These are phyloP conservation scores for Scleroderma bovista DNA, from an alignment of 768 basidiomycete species.

Conservation along the genomic window DNA sequence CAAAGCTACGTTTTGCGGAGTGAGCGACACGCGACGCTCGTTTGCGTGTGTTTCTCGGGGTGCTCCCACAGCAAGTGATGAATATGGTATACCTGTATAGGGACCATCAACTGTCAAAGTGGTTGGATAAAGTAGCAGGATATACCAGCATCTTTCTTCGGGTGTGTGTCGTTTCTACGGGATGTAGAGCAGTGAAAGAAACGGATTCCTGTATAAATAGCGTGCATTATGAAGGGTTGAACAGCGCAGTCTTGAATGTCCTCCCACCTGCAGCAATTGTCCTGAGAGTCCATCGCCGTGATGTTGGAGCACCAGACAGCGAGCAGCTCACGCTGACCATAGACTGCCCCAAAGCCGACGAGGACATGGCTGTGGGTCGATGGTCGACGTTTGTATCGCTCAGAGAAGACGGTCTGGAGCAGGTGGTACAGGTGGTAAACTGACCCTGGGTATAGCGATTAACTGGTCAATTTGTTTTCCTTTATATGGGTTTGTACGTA, in stretches of 20 bases:
- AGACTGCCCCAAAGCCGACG: slow-evolving; percentile 28
- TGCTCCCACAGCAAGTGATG: slow-evolving; percentile 68
- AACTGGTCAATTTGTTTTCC: too few species aligned
- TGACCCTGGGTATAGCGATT: too few species aligned
- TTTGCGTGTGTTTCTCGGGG: slow-evolving; percentile 73
- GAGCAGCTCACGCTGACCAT: slow-evolving; percentile 17
- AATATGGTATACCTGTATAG: slow-evolving; percentile 54
- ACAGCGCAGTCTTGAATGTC: background rate
- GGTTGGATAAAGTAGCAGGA: slow-evolving; percentile 1
- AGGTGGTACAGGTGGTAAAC: too few species aligned
- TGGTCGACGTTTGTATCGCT: slow-evolving; percentile 7
- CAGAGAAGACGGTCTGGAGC: slow-evolving; percentile 9
- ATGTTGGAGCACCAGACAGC: slow-evolving; percentile 11
- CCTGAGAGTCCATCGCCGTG: slow-evolving; percentile 11
- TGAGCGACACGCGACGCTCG: slow-evolving; percentile 76
- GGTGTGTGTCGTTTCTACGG: slow-evolving; percentile 19
- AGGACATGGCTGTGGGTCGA: slow-evolving; percentile 25
- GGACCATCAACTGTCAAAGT: background rate
- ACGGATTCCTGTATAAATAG: slow-evolving; percentile 17
- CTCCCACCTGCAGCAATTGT: slow-evolving; percentile 20
- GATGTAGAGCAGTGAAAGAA: slow-evolving; percentile 27
- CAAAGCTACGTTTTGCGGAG: slow-evolving; percentile 70
- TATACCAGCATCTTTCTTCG: slow-evolving; percentile 22
- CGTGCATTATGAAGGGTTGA: slow-evolving; percentile 1
- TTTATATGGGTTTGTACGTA: too few species aligned